Conservation (phyloP, 306 rosid species). For the Canavalia ensiformis region DNA sequence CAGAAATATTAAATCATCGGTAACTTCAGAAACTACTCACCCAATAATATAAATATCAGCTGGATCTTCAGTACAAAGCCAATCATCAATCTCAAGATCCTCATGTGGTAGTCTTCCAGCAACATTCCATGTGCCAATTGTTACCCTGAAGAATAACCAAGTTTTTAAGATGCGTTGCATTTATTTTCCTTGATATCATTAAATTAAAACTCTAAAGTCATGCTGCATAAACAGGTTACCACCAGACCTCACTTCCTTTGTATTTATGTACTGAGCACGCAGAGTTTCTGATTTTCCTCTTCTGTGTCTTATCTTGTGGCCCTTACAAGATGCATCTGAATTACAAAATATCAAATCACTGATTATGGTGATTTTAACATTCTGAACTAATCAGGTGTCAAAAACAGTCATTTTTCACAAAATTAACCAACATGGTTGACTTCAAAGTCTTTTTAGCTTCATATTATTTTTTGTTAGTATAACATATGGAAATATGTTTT, state of each 20-base stretch:
- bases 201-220: slow-evolving; percentile 24
- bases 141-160: slow-evolving; percentile 69
- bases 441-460: slow-evolving; percentile 12
- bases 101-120: slow-evolving; percentile 84
- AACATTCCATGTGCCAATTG: slow-evolving; percentile 93
- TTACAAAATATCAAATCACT: slow-evolving; percentile 45
- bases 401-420: slow-evolving; percentile 16
- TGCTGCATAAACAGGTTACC: slow-evolving; percentile 37
- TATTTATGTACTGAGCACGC: slow-evolving; percentile 94
- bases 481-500: slow-evolving; percentile 22
- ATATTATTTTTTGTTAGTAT: not conserved
- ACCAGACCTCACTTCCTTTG: slow-evolving; percentile 86
- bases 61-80: slow-evolving; percentile 81
- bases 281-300: slow-evolving; percentile 97
- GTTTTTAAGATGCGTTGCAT: slow-evolving; percentile 32
- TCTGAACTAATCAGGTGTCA: slow-evolving; percentile 34
- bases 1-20: slow-evolving; percentile 6
- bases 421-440: slow-evolving; percentile 30
- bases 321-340: slow-evolving; percentile 66
- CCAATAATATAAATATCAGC: slow-evolving; percentile 89
- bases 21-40: slow-evolving; percentile 62
- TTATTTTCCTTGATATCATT: slow-evolving; percentile 37
- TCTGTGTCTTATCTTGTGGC: slow-evolving; percentile 64
- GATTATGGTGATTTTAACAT: slow-evolving; percentile 4
- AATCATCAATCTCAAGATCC: slow-evolving; percentile 82